Conservation (phyloP, 331 rosid species). For the Stylosanthes scabra region DNA sequence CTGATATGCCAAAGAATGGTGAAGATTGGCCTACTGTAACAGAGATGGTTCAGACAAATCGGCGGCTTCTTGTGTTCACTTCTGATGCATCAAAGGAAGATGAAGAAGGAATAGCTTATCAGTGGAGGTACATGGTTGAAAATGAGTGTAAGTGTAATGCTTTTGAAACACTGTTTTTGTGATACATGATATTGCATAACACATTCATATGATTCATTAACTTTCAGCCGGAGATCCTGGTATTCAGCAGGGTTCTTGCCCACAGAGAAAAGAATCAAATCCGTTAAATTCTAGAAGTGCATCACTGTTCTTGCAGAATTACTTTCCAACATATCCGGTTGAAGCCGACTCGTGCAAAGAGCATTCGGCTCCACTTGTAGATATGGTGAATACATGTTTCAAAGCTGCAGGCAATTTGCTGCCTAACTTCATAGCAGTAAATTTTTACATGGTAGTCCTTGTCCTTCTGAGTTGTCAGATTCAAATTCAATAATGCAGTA, state of each 20-base stretch:
- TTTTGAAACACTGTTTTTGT: constrained; percentile 7
- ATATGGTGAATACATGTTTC: constrained; percentile 85
- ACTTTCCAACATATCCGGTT: constrained; percentile 91
- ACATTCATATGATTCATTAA: background rate
- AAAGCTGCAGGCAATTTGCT: constrained; percentile 83
- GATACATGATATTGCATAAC: constrained; percentile 26
- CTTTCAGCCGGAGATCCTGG: constrained; percentile 99
- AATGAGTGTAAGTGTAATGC: constrained; percentile 73
- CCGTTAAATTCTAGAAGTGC: constrained; percentile 66
- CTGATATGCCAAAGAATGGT: constrained; percentile 84
- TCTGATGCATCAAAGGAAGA: constrained; percentile 89
- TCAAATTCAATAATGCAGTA: constrained; percentile 5
- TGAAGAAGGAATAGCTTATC: constrained; percentile 94
- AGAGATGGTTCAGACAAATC: constrained; percentile 82
- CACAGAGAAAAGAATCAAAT: constrained; percentile 83
- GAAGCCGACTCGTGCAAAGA: constrained; percentile 92
- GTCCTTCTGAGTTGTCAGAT: constrained; percentile 23
- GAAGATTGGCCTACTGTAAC: constrained; percentile 95
- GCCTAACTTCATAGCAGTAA: constrained; percentile 91
- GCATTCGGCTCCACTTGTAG: constrained; percentile 84
- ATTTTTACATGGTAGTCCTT: constrained; percentile 92
- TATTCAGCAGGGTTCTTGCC: constrained; percentile 73
- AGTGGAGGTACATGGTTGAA: constrained; percentile 86
- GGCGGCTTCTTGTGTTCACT: constrained; percentile 92
- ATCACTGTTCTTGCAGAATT: constrained; percentile 86